phyloP scores from a whole-genome alignment of 2,329 filamentous ascomycete genomes.

The Beauveria medogensis region DNA sequence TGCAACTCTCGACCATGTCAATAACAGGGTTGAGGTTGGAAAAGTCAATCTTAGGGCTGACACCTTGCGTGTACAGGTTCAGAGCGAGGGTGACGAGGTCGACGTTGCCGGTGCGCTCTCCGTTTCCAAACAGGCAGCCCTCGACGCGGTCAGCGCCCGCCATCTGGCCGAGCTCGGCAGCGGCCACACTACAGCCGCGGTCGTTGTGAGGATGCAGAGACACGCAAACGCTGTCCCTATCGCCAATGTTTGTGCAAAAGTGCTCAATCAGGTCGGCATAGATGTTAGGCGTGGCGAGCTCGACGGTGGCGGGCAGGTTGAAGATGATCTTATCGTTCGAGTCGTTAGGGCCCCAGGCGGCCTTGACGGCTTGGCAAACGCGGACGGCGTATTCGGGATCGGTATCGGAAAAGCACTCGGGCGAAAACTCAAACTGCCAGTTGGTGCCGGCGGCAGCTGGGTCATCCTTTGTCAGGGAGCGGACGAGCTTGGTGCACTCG shows the following conservation, averaged over 20 bases:
- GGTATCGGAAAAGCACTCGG: constrained; percentile 87
- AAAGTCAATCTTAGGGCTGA: constrained; percentile 80
- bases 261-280: constrained; percentile 96
- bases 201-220: constrained; percentile 95
- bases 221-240: constrained; percentile 80
- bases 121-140: constrained; percentile 84
- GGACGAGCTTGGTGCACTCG: constrained; percentile 75
- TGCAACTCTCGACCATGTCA: constrained; percentile 82
- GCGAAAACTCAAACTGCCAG: constrained; percentile 78
- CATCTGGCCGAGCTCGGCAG: constrained; percentile 91
- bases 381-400: constrained; percentile 72
- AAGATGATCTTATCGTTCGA: constrained; percentile 78
- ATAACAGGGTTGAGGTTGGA: constrained; percentile 82
- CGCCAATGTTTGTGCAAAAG: constrained; percentile 78
- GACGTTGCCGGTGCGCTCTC: constrained; percentile 91
- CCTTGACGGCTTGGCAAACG: constrained; percentile 89
- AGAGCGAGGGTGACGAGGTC: constrained; percentile 87
- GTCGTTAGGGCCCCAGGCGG: constrained; percentile 75
- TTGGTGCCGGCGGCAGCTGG: constrained; percentile 47
- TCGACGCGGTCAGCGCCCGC: constrained; percentile 91
- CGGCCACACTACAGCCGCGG: constrained; percentile 79
- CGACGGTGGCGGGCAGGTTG: constrained; percentile 92
- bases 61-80: constrained; percentile 91
- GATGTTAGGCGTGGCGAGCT: constrained; percentile 89
- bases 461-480: constrained; percentile 81